Evolutionary conservation across 108 stramenopile genomes (phyloP), one percentile per base, ranked within the genome.

Genomic region (Cyclotella sp.): DNA sequence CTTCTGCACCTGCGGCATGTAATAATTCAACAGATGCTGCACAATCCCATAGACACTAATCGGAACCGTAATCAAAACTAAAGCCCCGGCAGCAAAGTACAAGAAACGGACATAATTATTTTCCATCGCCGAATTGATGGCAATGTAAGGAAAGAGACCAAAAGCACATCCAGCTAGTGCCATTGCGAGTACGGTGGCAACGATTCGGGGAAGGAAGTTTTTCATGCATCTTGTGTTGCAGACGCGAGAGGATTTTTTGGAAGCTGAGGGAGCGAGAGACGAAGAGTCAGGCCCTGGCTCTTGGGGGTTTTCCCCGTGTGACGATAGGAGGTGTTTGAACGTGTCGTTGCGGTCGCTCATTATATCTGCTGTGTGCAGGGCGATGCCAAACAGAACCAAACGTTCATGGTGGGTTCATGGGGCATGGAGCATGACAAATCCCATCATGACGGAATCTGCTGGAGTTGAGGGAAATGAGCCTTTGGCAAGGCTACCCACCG

Each of bases 1-100:
- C 71, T 81, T 89, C 60, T 89, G 89, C 4, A 92, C 78, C 27
- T 88, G 79, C 8, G 88, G 85, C 68, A 77, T 75, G 55, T 82
- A 81, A 49, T 72, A 87, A 76, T 81, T 79, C 29, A 81, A 46
- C 61, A 86, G 53, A 81, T 86, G 82, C 14, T 78, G 65, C 14
- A 85, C 61, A 42, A 82, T 82, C 30, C 77, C 77, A n/a, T 77
- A 59, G 0, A 73, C 77, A 45, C 62, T 72, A 14, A 82, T 65
- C 19, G 81, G 81, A 26, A 82, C 72, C 0, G 81, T 72, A 59
- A 82, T 59, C 72, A 82, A 67, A 3, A 82, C 81, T 54, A 62
- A 77, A 6, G 44, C 71, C 15, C 81, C 81, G 1, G 81, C 81
- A 15, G 70, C 61, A 46, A 72, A 73, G 63, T 78, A 82, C 34